Evolutionary conservation across 2,329 filamentous ascomycete genomes (phyloP).

Genomic region (Ceratocystiopsis brevicomis): DNA sequence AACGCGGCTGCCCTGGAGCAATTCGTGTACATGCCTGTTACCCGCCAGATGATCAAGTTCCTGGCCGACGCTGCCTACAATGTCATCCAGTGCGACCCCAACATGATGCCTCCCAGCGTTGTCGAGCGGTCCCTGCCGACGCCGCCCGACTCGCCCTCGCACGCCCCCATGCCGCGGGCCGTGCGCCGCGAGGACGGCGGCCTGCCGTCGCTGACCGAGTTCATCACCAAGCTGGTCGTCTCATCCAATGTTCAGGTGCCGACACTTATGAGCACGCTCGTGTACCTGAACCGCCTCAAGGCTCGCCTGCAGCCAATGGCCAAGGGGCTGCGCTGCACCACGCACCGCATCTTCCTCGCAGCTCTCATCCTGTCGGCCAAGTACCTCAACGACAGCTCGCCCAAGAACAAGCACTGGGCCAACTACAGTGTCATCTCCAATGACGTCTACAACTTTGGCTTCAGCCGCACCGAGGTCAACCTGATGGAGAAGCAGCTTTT

Average conservation of each 20-base stretch:
- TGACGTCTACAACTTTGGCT: conserved; percentile 52
- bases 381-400: conserved; percentile 95
- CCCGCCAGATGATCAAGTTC: conserved; percentile 57
- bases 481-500: conserved; percentile 98
- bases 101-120: conserved; percentile 30
- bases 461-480: conserved; percentile 90
- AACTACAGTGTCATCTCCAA: conserved; percentile 69
- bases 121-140: conserved; percentile 19
- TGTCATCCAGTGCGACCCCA: conserved; percentile 62
- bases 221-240: conserved; percentile 80
- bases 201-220: conserved; percentile 69
- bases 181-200: conserved; percentile 28
- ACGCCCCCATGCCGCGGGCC: conserved; percentile 25
- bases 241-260: conserved; percentile 93
- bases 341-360: conserved; percentile 92
- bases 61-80: conserved; percentile 54
- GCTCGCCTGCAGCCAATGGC: conserved; percentile 78
- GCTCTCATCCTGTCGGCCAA: conserved; percentile 76
- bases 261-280: conserved; percentile 88
- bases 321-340: conserved; percentile 89
- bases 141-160: conserved; percentile 22
- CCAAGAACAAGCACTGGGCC: conserved; percentile 99
- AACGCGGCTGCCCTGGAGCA: conserved; percentile 62
- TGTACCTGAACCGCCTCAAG: conserved; percentile 76
- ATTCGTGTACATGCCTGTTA: conserved; percentile 62